A percentile compares a stretch with the other conserved stretches of the same genome.
Conservation (phyloP, 176 grass and related monocot species). For the Triticum turgidum region DNA sequence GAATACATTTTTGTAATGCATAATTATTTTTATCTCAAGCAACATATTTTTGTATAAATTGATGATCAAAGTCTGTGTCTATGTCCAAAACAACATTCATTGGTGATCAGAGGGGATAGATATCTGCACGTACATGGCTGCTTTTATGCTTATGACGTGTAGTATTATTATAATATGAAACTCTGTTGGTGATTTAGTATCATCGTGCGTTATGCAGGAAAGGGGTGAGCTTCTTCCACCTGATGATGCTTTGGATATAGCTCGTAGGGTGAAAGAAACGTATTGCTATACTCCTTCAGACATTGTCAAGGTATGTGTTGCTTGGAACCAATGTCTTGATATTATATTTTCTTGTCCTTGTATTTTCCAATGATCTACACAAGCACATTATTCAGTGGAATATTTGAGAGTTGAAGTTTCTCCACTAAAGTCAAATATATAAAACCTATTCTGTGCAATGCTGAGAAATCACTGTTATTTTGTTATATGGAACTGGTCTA, state of each 20-base stretch:
- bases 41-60: conserved; percentile 1
- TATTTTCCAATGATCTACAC: conserved; percentile 3
- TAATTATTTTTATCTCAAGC: not conserved
- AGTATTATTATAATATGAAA: conserved; percentile 18
- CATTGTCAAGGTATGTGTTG: conserved; percentile 82
- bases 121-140: not conserved
- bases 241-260: conserved; percentile 84
- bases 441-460: not conserved
- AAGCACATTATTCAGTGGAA: conserved; percentile 16
- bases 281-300: conserved; percentile 91
- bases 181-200: conserved; percentile 14
- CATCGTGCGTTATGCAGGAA: conserved; percentile 63
- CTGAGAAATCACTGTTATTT: conserved; percentile 3
- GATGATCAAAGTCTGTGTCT: not conserved
- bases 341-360: not conserved
- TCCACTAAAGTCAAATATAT: conserved; percentile 4
- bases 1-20: not conserved
- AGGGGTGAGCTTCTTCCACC: conserved; percentile 94
- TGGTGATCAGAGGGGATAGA: not conserved
- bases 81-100: not conserved
- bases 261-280: conserved; percentile 90
- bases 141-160: conserved; percentile 4
- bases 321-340: conserved; percentile 5
- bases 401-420: not conserved
- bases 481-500: not conserved